Conservation (phyloP, 768 basidiomycete species). For the Rhodosporidiobolus odoratus region DNA sequence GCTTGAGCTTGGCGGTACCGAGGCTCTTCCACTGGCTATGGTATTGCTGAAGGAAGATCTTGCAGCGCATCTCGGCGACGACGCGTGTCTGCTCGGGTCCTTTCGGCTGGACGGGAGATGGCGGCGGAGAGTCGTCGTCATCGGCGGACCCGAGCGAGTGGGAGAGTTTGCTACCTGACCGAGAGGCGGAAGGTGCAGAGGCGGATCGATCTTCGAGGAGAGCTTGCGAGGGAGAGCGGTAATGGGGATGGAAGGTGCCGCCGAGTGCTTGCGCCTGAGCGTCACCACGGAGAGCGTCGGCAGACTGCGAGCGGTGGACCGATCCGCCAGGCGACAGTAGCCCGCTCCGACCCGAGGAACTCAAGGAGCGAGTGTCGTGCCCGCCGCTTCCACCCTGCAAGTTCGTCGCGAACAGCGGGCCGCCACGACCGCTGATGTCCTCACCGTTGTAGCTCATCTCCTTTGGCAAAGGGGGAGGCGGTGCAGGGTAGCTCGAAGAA, state of each 20-base stretch:
- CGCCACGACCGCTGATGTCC: conserved; percentile 28
- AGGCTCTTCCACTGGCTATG: conserved; percentile 95
- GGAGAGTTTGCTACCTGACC: conserved; percentile 2
- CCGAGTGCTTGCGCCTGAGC: neutral
- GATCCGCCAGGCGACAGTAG: conserved; percentile 34
- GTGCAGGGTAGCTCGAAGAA: conserved; percentile 15
- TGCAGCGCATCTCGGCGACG: conserved; percentile 92
- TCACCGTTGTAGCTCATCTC: conserved; percentile 30
- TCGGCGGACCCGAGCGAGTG: neutral
- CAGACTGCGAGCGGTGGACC: conserved; percentile 45
- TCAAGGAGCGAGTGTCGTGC: conserved; percentile 1
- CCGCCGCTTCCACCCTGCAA: conserved; percentile 2
- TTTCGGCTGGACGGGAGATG: conserved; percentile 64
- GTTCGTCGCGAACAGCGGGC: conserved; percentile 27
- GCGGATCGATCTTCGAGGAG: conserved; percentile 20
- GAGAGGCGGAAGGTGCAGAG: neutral
- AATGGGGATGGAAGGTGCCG: neutral
- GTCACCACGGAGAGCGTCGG: conserved; percentile 39
- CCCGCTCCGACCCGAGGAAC: conserved; percentile 13
- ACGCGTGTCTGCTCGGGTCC: conserved; percentile 63
- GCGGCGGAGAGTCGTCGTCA: conserved; percentile 61
- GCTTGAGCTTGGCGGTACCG: conserved; percentile 75
- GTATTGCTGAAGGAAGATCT: conserved; percentile 89
- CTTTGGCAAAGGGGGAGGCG: conserved; percentile 31
- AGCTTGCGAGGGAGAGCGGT: conserved; percentile 26